Conservation (phyloP, 1,284 basidiomycete genomes). For the Marasmius tenuissimus region DNA sequence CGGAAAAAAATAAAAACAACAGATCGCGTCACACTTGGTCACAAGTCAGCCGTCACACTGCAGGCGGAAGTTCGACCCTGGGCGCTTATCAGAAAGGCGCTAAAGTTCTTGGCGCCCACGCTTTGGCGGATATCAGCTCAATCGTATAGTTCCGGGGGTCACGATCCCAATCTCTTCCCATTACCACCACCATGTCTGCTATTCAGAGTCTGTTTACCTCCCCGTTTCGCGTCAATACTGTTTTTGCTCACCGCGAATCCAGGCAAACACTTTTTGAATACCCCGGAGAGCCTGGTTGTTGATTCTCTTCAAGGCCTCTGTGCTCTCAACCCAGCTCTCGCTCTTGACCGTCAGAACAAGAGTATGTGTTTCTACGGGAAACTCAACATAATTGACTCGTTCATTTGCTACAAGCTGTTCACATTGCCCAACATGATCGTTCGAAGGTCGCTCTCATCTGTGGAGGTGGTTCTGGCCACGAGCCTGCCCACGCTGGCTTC, state of each 20-base stretch:
- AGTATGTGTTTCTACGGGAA: slow-evolving; percentile 35
- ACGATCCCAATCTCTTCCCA: neutral
- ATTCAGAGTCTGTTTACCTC: slow-evolving; percentile 28
- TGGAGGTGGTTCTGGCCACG: slow-evolving; percentile 91
- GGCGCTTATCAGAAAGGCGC: neutral
- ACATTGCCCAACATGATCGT: slow-evolving; percentile 53
- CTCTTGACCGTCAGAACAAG: slow-evolving; percentile 67
- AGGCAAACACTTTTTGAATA: slow-evolving; percentile 78
- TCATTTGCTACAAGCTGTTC: slow-evolving; percentile 53
- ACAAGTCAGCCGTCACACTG: slow-evolving; percentile 4
- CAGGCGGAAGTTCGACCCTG: neutral
- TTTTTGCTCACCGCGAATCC: slow-evolving; percentile 1
- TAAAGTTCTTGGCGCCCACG: neutral
- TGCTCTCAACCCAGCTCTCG: slow-evolving; percentile 67
- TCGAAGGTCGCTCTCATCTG: slow-evolving; percentile 82
- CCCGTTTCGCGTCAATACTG: neutral
- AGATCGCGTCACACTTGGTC: slow-evolving; percentile 31
- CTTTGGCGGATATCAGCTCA: no score
- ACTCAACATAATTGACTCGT: neutral
- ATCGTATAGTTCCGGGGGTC: neutral
- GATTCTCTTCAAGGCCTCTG: slow-evolving; percentile 79
- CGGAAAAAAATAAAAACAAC: slow-evolving; percentile 24
- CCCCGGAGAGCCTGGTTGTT: slow-evolving; percentile 66
- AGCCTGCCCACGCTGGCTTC: slow-evolving; percentile 84
- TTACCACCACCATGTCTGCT: slow-evolving; percentile 24